Evolutionary conservation across 352 stramenopile species (phyloP).

Genomic region (Phytophthora rubi): DNA sequence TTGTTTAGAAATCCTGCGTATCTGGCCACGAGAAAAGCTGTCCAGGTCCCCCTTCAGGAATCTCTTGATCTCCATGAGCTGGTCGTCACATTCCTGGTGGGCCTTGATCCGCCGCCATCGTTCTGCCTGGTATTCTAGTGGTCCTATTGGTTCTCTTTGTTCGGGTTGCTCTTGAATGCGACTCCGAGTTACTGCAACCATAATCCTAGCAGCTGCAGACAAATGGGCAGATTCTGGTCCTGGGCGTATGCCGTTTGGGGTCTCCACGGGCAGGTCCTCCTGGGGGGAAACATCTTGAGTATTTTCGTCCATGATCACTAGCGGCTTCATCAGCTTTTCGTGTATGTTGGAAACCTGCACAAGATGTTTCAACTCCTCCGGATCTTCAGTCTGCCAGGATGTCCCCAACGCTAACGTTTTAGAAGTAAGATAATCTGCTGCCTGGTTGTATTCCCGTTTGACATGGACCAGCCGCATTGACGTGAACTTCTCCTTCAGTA

Average conservation of each 20-base stretch:
- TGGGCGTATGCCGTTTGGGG: not conserved
- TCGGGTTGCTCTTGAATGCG: not conserved
- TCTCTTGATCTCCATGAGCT: not conserved
- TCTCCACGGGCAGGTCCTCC: not conserved
- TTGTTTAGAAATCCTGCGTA: not conserved
- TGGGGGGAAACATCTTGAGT: not conserved
- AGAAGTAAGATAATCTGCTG: no score
- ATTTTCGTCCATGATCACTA: no score
- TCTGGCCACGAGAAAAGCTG: not conserved
- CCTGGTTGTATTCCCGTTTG: no score
- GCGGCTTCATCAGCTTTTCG: no score
- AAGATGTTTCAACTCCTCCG: no score
- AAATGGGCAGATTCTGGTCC: not conserved
- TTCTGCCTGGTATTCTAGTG: no score
- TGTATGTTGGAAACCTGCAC: no score
- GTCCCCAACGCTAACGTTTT: no score
- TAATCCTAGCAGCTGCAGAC: not conserved
- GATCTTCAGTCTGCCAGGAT: no score
- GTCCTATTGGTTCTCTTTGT: not conserved
- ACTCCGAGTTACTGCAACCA: not conserved
- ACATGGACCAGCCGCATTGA: no score
- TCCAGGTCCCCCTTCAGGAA: constrained; percentile 4
- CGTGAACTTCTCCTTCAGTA: no score
- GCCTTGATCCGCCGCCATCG: no score
- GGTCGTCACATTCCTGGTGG: not conserved